Evolutionary conservation across 1,284 basidiomycete genomes (phyloP), one percentile per base, ranked within the genome.

Genomic region (Rugosomyces carneus): DNA sequence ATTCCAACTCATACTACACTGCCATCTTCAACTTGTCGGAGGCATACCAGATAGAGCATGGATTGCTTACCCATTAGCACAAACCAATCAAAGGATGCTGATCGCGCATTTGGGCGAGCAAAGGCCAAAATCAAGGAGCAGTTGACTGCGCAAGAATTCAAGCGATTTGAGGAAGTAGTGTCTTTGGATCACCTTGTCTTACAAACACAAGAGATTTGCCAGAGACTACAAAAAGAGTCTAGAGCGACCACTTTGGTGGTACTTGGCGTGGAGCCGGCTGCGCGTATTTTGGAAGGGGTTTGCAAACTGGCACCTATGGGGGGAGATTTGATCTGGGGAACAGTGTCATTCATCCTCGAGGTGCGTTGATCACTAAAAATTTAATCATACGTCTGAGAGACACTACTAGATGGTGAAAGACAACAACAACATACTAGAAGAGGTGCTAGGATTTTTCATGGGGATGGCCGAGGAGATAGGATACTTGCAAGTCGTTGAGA

Each of bases 381-480:
- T 11, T 7, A 9, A 5, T 21, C 10, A 8, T 37, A 8, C n/a
- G 9, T 2, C 5, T 19, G 5, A 15, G 11, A 18, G 15, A 3
- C 13, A 7, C 8, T 24, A 10, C 37, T 20, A 47, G 45, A 42
- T 47, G 34, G n/a, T 23, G 1, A 47, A 19, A 19, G 36, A 15
- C n/a, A 41, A 47, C 26, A 6, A 3, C 9, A 7, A 41, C 2
- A 21, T 27, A 7, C 41, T 42, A 9, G 20, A 37, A 4, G 40
- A 47, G 10, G 40, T 42, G 13, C 15, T 38, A 32, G 16, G 3
- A 2, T 47, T 47, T 10, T 42, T 47, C 9, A 40, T 13, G n/a
- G 36, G 11, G 18, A 38, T 47, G 35, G 40, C 39, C 7, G 45
- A 47, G 0, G 40, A 47, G 37, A 23, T 47, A 3, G 35, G 20